Base-by-base conservation (phyloP, 495 filamentous ascomycete genomes). In the Bacidia rubella region DNA sequence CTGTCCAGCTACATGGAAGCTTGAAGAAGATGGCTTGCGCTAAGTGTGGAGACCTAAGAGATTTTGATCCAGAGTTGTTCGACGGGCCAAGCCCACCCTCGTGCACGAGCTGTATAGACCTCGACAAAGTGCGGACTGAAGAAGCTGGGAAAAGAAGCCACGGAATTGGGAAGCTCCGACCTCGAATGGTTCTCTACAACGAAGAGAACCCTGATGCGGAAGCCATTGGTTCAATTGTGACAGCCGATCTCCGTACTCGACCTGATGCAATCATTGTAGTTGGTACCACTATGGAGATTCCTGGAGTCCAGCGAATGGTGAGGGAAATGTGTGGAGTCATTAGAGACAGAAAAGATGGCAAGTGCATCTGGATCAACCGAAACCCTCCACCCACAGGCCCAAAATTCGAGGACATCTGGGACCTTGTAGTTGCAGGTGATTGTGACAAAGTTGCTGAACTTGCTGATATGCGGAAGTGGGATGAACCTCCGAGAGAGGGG, bases 121-220 rank as follows among this genome's bases (percentile, higher is more conserved):
- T 79, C 49, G 90, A 98, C 57, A 67, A 77, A 47, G 78, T 86
- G 24, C 85, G 92, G 51, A 80, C 79, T 0, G 77, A 77, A n/a
- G 72, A 80, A 55, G 82, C 82, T 2, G 90, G 90, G 32, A 89
- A 94, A 64, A 79, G 92, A 47, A 94, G 90, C 63, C 93, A 97
- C 64, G 92, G 92, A 1, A 84, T 98, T 52, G 92, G 92, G 24
- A 79, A 85, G 50, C 72, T 98, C 53, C 81, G 92, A 22, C 92
- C 92, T 17, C 81, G 92, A 21, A 95, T 98, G 66, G 90, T 96
- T 1, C 73, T 98, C 22, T 98, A 98, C 70, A 95, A 98, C 66
- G 92, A 98, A 65, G 83, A 87, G 64, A 94, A 95, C 62, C 90
- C 92, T 0, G 92, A 98, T 55, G 86, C 90, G 45, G 90, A 95